Evolutionary conservation across 2,329 filamentous ascomycete species (phyloP), one percentile per base, ranked within the genome.

Genomic region (Aspergillus pseudoterreus): DNA sequence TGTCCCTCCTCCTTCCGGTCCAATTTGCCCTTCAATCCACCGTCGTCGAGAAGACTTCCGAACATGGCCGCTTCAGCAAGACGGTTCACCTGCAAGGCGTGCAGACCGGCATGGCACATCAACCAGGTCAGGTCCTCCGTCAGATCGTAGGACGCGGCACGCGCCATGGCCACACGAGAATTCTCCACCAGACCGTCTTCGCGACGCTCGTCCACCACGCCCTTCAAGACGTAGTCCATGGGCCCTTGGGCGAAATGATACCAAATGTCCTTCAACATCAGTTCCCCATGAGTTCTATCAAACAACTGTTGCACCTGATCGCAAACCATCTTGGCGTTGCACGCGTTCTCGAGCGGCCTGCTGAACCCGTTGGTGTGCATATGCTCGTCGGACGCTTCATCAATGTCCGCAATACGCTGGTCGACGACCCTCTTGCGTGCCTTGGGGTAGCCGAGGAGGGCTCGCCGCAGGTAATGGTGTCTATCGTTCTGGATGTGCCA

Each of bases 41-140:
- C 45, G n/a, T 47, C 45, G 22, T 47, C 45, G 12, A 47, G 35
- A n/a, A 47, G 21, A 38, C 45, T 47, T n/a, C 45, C 45, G 11
- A 35, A 47, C 45, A 47, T 47, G 15, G 30, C 17, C 33, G 45
- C 45, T 15, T 47, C 45, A 21, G 12, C 12, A 38, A 47, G 45
- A 15, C 32, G 19, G 27, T 47, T 47, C 30, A 47, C 45, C 21
- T 47, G 45, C 45, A 14, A 47, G 10, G 45, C 45, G 14, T 47
- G 33, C 30, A 17, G 15, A 9, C 21, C 36, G 5, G 45, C 45
- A 38, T 47, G 45, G n/a, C 30, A 22, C 9, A 47, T 15, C 22
- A 27, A 21, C 45, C 45, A 47, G n/a, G 30, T 15, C 45, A 47
- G 12, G 17, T 38, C 45, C 11, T 39, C 33, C 6, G 36, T 38